Evolutionary conservation across 2,329 filamentous ascomycete species (phyloP), one percentile per base, ranked within the genome.

Genomic region (Epichloe hybrida): DNA sequence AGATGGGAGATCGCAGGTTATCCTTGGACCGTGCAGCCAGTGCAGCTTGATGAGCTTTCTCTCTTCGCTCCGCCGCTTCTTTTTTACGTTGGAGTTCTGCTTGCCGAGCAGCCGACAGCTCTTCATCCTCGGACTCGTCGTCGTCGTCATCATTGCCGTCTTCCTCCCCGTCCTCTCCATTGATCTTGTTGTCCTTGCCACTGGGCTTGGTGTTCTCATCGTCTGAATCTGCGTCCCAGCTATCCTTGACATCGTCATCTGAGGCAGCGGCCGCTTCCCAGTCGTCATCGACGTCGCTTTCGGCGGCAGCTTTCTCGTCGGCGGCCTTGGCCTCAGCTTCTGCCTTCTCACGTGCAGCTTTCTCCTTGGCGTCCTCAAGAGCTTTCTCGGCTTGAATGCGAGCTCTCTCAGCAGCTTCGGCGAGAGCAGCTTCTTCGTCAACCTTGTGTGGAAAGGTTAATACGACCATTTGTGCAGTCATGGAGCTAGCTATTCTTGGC

Each of bases 1-100:
- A 97, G 70, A 98, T 98, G 49, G 93, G 93, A 40, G 93, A 97
- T 52, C 93, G 88, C 51, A 98, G 80, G 69, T 98, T 84, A 66
- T 98, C 90, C 69, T 87, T 89, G 21, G 91, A 97, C 54, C 89
- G 81, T 46, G 91, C 90, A 43, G 88, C 90, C 64, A 96, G 69
- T 17, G 93, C 93, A 55, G 89, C 91, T 68, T 96, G 88, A 66
- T 95, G 88, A 52, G 89, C 86, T 70, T 88, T 88, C 70, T 89
- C 86, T 62, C 91, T 81, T 63, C 91, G 81, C 61, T 93, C 88
- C 15, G 88, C 87, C 43, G 89, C 89, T 63, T 95, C 90, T 58
- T 83, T 73, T 73, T 96, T 96, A 61, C 84, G 80, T 63, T 86
- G 81, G 23, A 81, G 82, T 61, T 85, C 81, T 15, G 85, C 86